Conservation (phyloP, 2,329 filamentous ascomycete genomes). For the Hypoxylon sp. region DNA sequence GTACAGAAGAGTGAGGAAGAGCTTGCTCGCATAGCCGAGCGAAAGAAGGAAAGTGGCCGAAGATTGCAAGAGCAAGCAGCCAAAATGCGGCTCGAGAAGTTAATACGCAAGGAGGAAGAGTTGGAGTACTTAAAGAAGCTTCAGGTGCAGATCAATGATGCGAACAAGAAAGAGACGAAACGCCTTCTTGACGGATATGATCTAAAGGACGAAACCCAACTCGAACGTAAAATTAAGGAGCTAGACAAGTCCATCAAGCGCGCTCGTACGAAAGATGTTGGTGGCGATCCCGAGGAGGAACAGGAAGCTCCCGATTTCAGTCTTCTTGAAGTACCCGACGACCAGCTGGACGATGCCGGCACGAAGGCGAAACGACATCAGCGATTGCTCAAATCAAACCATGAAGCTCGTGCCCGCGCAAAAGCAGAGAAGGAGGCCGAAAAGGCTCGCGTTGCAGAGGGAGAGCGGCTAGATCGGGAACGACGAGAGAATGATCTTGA, state of each 20-base stretch:
- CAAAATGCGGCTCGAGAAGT: conserved; percentile 94
- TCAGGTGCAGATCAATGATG: conserved; percentile 73
- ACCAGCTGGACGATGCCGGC: conserved; percentile 89
- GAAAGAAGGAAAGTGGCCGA: conserved; percentile 92
- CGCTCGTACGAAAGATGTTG: conserved; percentile 91
- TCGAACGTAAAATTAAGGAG: conserved; percentile 86
- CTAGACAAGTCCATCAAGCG: conserved; percentile 90
- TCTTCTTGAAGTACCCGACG: conserved; percentile 87
- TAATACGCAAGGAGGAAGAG: conserved; percentile 95
- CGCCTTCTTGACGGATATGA: conserved; percentile 89
- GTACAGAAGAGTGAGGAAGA: conserved; percentile 95
- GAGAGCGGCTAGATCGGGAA: conserved; percentile 84
- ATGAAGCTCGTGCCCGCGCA: conserved; percentile 90
- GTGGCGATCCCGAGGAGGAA: conserved; percentile 81
- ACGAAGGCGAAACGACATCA: conserved; percentile 94
- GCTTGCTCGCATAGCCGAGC: conserved; percentile 86
- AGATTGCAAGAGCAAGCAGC: conserved; percentile 94
- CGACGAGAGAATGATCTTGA: conserved; percentile 85
- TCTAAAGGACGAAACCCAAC: conserved; percentile 85
- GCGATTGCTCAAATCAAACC: conserved; percentile 89
- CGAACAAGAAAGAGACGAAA: conserved; percentile 91
- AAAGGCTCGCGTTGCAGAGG: conserved; percentile 82
- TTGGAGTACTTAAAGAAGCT: conserved; percentile 92
- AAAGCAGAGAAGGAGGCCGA: conserved; percentile 96
- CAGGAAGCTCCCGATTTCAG: conserved; percentile 86